These are phyloP conservation scores for Phytophthora agathidicida DNA, from an alignment of 352 stramenopile genomes.

Conservation along the genomic window DNA sequence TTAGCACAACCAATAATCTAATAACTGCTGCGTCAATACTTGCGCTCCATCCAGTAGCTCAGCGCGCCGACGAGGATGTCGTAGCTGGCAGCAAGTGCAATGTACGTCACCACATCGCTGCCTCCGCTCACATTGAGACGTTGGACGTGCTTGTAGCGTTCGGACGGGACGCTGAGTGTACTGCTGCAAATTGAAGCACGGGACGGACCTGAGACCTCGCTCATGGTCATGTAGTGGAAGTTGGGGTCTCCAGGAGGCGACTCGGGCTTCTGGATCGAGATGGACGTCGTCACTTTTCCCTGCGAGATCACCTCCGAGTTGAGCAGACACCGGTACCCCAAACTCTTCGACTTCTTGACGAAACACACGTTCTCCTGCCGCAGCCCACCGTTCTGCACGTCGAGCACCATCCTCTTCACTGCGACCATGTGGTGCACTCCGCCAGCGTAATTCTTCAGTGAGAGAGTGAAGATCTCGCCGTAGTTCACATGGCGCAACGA, in stretches of 20 bases:
- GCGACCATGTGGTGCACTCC: constrained; percentile 82
- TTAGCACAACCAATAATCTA: constrained; percentile 30
- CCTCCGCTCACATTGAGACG: constrained; percentile 74
- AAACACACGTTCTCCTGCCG: constrained; percentile 82
- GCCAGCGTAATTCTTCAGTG: constrained; percentile 69
- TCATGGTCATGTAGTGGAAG: constrained; percentile 83
- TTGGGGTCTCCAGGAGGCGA: constrained; percentile 54
- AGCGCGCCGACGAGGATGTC: constrained; percentile 77
- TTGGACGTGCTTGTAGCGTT: constrained; percentile 76
- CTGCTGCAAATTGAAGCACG: constrained; percentile 74
- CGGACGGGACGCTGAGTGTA: constrained; percentile 69
- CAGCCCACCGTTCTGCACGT: constrained; percentile 54
- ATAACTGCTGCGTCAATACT: constrained; percentile 55
- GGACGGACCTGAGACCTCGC: constrained; percentile 65
- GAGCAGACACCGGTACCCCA: constrained; percentile 73
- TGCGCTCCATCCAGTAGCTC: constrained; percentile 78
- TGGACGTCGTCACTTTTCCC: constrained; percentile 77
- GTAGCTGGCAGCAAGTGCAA: constrained; percentile 75
- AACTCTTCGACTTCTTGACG: constrained; percentile 77
- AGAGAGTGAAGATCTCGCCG: constrained; percentile 68
- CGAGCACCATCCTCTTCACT: constrained; percentile 67
- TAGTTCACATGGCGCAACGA: constrained; percentile 62
- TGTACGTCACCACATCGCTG: constrained; percentile 76
- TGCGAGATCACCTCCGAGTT: constrained; percentile 85
- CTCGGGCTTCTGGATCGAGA: constrained; percentile 67